phyloP scores from a whole-genome alignment of 2,329 filamentous ascomycete genomes.

The Colletotrichum sidae region DNA sequence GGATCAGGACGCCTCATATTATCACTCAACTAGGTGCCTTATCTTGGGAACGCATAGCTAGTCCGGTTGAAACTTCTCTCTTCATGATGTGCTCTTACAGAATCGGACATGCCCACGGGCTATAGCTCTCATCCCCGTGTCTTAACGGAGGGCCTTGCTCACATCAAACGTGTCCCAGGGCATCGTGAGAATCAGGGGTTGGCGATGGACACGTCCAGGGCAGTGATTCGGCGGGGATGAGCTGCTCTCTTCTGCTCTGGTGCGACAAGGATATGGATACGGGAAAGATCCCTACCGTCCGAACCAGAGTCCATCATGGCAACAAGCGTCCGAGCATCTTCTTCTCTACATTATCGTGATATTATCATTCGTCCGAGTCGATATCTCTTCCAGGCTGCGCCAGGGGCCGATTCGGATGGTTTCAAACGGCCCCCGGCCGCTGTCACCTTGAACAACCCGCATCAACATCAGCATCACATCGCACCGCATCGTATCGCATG shows the following conservation, averaged over 20 bases:
- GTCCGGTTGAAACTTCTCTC: too few relatives aligned
- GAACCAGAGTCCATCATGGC: too few relatives aligned
- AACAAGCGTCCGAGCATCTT: too few relatives aligned
- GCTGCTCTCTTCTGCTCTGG: constrained; percentile 1
- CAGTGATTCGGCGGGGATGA: not conserved
- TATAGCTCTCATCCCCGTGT: not conserved
- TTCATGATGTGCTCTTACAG: too few relatives aligned
- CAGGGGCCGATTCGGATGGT: constrained; percentile 11
- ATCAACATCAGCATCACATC: constrained; percentile 14
- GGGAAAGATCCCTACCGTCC: too few relatives aligned
- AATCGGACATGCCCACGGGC: too few relatives aligned
- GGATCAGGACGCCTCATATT: constrained; percentile 10
- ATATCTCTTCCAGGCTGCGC: not conserved
- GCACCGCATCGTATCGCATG: too few relatives aligned
- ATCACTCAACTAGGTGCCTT: constrained; percentile 1
- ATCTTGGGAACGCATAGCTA: too few relatives aligned
- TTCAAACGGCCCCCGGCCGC: constrained; percentile 28
- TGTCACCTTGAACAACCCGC: constrained; percentile 14
- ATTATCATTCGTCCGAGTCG: too few relatives aligned
- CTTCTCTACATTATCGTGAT: too few relatives aligned
- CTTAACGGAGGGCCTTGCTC: constrained; percentile 1
- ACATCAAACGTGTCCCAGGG: constrained; percentile 32
- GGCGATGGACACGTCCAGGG: not conserved
- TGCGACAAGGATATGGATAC: constrained; percentile 7
- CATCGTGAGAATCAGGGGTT: constrained; percentile 11